A percentile compares a stretch with the other conserved stretches of the same genome.
phyloP scores from a whole-genome alignment of 1,284 basidiomycete genomes.

The Amylostereum chailletii region DNA sequence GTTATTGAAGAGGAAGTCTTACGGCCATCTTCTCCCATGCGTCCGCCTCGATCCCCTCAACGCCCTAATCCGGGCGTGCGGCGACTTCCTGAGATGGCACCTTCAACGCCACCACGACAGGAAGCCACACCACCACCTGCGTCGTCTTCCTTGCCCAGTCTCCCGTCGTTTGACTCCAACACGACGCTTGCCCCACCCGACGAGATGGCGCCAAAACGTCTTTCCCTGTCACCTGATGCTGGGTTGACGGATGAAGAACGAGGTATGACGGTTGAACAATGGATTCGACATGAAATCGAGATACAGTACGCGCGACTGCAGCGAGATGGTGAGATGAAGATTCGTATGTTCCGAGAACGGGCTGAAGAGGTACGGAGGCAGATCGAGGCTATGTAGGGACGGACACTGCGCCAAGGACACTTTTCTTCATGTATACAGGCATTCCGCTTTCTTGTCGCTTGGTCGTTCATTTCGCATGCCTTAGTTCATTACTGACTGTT shows the following conservation, averaged over 20 bases:
- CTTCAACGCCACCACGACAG: constrained; percentile 1
- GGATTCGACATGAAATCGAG: constrained; percentile 64
- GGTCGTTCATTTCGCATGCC: no score
- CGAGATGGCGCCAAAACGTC: constrained; percentile 4
- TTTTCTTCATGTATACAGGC: neutral
- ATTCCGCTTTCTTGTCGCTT: neutral
- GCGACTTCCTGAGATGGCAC: neutral
- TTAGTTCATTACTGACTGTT: no score
- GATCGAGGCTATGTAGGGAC: constrained; percentile 30
- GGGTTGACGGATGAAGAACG: constrained; percentile 55
- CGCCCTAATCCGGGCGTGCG: neutral
- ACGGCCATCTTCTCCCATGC: neutral
- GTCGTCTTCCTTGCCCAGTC: constrained; percentile 11
- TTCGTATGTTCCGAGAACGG: constrained; percentile 46
- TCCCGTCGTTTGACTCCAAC: constrained; percentile 5
- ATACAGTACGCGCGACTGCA: constrained; percentile 53
- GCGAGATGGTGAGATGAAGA: constrained; percentile 51
- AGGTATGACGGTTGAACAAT: constrained; percentile 68
- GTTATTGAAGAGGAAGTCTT: neutral
- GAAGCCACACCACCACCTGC: constrained; percentile 6
- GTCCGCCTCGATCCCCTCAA: constrained; percentile 4
- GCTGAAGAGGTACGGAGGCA: constrained; percentile 47
- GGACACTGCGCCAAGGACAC: neutral
- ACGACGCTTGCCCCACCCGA: neutral
- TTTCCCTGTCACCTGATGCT: constrained; percentile 16